phyloP scores from a whole-genome alignment of 768 basidiomycete species.

The Rhizopogon sp. region DNA sequence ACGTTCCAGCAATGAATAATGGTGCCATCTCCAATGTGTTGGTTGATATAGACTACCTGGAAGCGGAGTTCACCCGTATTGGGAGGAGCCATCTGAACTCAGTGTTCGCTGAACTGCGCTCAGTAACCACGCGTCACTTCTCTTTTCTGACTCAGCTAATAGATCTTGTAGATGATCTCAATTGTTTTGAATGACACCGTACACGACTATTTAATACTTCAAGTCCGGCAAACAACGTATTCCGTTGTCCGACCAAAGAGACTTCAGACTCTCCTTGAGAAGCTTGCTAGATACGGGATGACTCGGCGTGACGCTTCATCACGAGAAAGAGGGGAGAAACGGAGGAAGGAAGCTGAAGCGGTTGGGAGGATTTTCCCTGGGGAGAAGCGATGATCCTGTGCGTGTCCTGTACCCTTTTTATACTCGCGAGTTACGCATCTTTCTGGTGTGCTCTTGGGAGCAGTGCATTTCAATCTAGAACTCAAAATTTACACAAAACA shows the following conservation, averaged over 20 bases:
- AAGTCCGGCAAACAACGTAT: slow-evolving; percentile 64
- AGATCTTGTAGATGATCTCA: slow-evolving; percentile 50
- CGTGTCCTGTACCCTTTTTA: neutral
- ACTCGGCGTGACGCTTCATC: slow-evolving; percentile 53
- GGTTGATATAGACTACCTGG: slow-evolving; percentile 84
- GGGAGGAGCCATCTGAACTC: slow-evolving; percentile 65
- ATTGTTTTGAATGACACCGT: slow-evolving; percentile 71
- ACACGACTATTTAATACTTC: slow-evolving; percentile 73
- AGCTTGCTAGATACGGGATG: slow-evolving; percentile 65
- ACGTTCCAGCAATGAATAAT: slow-evolving; percentile 79
- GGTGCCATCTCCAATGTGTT: slow-evolving; percentile 83
- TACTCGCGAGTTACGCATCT: neutral
- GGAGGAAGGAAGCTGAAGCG: slow-evolving; percentile 73
- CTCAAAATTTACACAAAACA: slow-evolving; percentile 25
- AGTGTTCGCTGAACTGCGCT: slow-evolving; percentile 75
- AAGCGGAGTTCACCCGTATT: slow-evolving; percentile 76
- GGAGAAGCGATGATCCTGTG: slow-evolving; percentile 44
- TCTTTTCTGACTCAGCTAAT: slow-evolving; percentile 3
- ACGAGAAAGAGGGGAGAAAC: slow-evolving; percentile 64
- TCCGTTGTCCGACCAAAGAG: slow-evolving; percentile 62
- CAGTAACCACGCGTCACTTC: slow-evolving; percentile 42
- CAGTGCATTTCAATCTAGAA: slow-evolving; percentile 20
- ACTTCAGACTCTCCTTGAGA: slow-evolving; percentile 71
- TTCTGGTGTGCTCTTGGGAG: neutral
- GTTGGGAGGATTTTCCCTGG: slow-evolving; percentile 72